Evolutionary conservation across 2,329 filamentous ascomycete species (phyloP), one percentile per base, ranked within the genome.

Genomic region (Fusarium tuaranense): DNA sequence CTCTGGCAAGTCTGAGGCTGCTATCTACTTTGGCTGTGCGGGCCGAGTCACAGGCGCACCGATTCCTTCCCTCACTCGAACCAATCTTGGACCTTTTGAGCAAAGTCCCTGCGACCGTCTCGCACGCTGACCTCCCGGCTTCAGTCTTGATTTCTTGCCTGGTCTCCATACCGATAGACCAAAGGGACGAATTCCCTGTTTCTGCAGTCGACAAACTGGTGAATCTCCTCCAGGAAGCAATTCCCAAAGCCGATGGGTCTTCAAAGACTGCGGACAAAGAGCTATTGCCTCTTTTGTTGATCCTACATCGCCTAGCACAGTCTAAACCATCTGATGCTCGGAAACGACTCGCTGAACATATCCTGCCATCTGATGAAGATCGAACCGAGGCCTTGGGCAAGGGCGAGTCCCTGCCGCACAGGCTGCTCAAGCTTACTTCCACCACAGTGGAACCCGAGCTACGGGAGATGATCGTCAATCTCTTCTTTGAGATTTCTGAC

Each of bases 391-490:
- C 38, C 32, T 25, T 61, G 18, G 58, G 58, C 25, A 39, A 61
- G 30, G 58, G 58, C 18, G 30, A 22, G 12, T 61, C 58, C n/a
- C 27, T 61, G 18, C 58, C 58, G 2, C 58, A 61, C 7, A 34
- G 38, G 25, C 25, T 61, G 5, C 58, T 61, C 12, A 61, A 61
- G n/a, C 58, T 61, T n/a, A 32, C 58, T 44, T 61, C 58, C 25
- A 30, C 58, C 0, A 61, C 58, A 3, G 38, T 34, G 38, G 58
- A 61, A 12, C 58, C 38, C 4, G 58, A 61, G 13, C 20, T 61
- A 1, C 58, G 38, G 1, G 58, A 44, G 27, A 44, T 61, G 25
- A 61, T 61, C 18, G 39, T 27, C 18, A 61, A 39, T 0, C n/a
- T 61, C 5, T 61, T 36, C 38, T 61, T 61, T 25, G 38, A 61